Evolutionary conservation across 148 eudicot genomes (phyloP).

Genomic region (Agrostemma githago): DNA sequence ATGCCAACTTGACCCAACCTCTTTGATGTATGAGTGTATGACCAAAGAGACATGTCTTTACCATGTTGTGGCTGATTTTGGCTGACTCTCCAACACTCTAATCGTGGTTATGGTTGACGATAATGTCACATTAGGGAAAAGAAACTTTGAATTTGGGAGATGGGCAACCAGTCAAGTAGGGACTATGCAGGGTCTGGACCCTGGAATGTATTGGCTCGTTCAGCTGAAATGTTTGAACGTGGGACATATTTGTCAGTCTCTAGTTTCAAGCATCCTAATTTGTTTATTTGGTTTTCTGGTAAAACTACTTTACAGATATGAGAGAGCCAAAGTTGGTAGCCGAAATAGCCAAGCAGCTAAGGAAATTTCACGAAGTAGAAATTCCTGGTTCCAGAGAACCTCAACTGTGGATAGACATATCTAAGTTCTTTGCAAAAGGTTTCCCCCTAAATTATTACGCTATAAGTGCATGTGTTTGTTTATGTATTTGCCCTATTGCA

Average conservation of each 20-base stretch:
- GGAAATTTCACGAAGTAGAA: constrained; percentile 70
- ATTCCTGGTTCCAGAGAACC: constrained; percentile 89
- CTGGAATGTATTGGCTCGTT: not conserved
- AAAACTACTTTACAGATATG: constrained; percentile 52
- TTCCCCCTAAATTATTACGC: constrained; percentile 13
- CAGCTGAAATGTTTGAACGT: constrained; percentile 1
- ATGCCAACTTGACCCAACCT: not conserved
- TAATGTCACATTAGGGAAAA: not conserved
- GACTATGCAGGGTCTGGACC: not conserved
- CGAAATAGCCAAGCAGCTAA: constrained; percentile 88
- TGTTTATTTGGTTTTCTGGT: constrained; percentile 13
- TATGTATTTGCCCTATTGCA: constrained; percentile 4
- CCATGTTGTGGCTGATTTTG: not conserved
- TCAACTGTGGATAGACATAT: constrained; percentile 79
- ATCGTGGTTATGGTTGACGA: not conserved
- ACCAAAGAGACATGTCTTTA: not conserved
- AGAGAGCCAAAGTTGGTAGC: constrained; percentile 65
- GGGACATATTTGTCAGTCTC: not conserved
- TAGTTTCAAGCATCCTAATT: constrained; percentile 3
- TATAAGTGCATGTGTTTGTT: not conserved
- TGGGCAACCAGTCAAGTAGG: not conserved
- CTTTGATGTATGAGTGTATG: not conserved
- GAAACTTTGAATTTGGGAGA: not conserved
- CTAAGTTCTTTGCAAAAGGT: constrained; percentile 76
- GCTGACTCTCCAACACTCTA: not conserved